Evolutionary conservation across 179 eudicot species (phyloP), one percentile per base, ranked within the genome.

Genomic region (Drosera spatulata): DNA sequence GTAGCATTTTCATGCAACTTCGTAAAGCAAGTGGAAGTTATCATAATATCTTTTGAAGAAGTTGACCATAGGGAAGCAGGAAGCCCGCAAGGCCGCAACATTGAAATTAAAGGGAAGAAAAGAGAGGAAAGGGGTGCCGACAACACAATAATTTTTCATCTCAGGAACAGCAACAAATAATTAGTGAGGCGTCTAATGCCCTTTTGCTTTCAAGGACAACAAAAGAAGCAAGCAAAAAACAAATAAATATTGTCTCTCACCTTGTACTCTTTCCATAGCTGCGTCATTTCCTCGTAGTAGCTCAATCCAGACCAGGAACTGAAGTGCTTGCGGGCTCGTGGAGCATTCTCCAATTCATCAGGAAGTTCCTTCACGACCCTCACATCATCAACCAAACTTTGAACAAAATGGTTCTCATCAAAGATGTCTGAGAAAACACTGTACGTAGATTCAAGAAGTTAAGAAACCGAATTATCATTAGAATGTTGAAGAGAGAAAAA

Each of bases 371-470:
- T 74, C 40, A 87, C 52, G 52, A 90, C 75, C 60, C 69, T 85
- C 44, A 90, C 79, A 69, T 90, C 97, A 66, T 78, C 77, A 14
- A 73, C 82, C 76, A 90, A 77, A 68, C 89, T 71, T 56, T 69
- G 73, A 47, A 90, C 81, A 90, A 90, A 81, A 22, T 85, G 67
- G 56, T 79, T 80, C 66, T 90, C 82, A 69, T 90, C 95, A 67
- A 90, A 90, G 59, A 90, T 72, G 72, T 90, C 95, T 59, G 83
- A 82, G 73, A 90, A 90, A 64, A 82, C 80, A 85, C 97, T 90
- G 87, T 82, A 81, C 4, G 57, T 66, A 56, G 12, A 58, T 52
- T 67, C 64, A 55, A 59, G 8, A 41, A 44, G 58, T 15, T 22
- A 22, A 44, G 46, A 58, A 53, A 57, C 38, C 56, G 60, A 50